These are phyloP conservation scores for Phytomonas francai DNA, from an alignment of 208 protist genomes.

Conservation along the genomic window DNA sequence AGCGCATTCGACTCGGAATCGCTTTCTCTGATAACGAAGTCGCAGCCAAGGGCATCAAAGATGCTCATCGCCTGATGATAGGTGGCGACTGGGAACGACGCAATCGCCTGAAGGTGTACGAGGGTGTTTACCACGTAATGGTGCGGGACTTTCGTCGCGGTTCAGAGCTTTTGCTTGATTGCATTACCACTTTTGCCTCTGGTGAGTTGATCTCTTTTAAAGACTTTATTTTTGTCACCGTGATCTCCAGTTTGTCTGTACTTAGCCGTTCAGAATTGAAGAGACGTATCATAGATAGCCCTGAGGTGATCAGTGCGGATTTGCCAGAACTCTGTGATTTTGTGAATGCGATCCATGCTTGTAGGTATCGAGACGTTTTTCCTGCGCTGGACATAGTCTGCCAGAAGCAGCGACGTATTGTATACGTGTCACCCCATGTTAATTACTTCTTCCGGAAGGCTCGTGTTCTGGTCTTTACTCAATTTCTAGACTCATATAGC, in stretches of 20 bases:
- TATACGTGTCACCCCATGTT: constrained; percentile 91
- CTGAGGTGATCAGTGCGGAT: constrained; percentile 89
- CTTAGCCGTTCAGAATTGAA: constrained; percentile 86
- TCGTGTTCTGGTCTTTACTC: constrained; percentile 94
- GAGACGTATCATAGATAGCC: constrained; percentile 83
- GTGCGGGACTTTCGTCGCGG: constrained; percentile 93
- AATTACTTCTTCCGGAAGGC: constrained; percentile 96
- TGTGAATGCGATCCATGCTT: constrained; percentile 93
- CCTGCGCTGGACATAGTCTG: constrained; percentile 84
- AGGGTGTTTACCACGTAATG: constrained; percentile 93
- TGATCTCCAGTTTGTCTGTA: constrained; percentile 84
- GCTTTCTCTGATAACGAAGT: constrained; percentile 92
- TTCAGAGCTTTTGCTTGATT: constrained; percentile 92
- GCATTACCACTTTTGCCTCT: constrained; percentile 96
- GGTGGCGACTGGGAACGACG: constrained; percentile 98
- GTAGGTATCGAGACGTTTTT: constrained; percentile 94
- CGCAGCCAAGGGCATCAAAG: constrained; percentile 85
- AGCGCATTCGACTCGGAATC: constrained; percentile 94
- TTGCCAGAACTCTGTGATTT: constrained; percentile 84
- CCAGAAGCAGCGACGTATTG: constrained; percentile 83
- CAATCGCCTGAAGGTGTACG: constrained; percentile 98
- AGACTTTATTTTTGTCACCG: constrained; percentile 93
- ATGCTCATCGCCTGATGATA: constrained; percentile 93
- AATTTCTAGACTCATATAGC: constrained; percentile 98
- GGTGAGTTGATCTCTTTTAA: constrained; percentile 92